A percentile compares a stretch with the other conserved stretches of the same genome.
Evolutionary conservation across 2,329 filamentous ascomycete species (phyloP).

Genomic region (Aspergillus latus): DNA sequence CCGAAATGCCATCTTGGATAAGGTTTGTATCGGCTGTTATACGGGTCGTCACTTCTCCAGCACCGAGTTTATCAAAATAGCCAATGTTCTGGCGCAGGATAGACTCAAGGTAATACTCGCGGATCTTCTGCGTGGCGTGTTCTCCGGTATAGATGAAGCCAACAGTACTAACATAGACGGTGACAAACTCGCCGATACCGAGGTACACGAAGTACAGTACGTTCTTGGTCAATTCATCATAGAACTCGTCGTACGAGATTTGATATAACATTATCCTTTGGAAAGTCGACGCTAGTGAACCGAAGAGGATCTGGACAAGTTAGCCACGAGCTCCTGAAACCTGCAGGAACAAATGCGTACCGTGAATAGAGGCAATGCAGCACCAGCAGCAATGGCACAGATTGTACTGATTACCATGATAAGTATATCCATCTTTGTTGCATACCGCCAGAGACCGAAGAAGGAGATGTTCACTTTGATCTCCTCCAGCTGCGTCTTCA

Average conservation of each 20-base stretch:
- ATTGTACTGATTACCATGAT: constrained; percentile 63
- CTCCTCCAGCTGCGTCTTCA: constrained; percentile 67
- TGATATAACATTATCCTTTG: constrained; percentile 59
- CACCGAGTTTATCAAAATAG: constrained; percentile 89
- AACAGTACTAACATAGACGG: constrained; percentile 76
- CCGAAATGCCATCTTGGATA: constrained; percentile 89
- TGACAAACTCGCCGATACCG: constrained; percentile 74
- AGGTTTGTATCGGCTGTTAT: constrained; percentile 94
- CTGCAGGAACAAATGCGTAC: constrained; percentile 40
- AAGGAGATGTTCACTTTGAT: constrained; percentile 65
- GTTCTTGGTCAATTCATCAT: constrained; percentile 58
- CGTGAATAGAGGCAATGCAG: constrained; percentile 76
- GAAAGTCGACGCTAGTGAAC: constrained; percentile 71
- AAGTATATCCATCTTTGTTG: constrained; percentile 62
- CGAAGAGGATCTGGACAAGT: constrained; percentile 61
- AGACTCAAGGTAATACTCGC: constrained; percentile 78
- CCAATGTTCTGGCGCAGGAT: constrained; percentile 87
- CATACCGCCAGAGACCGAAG: constrained; percentile 67
- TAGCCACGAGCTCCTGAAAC: not conserved
- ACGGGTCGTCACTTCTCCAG: constrained; percentile 89
- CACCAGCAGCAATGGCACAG: constrained; percentile 69
- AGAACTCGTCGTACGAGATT: constrained; percentile 58
- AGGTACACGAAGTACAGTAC: constrained; percentile 86
- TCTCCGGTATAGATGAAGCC: constrained; percentile 88
- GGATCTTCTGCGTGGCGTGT: constrained; percentile 74